Percentiles rank a stretch among this genome's conserved stretches.
These are phyloP conservation scores for Capillidium rhysosporum DNA, from an alignment of 371 early-diverging fungal species.

Conservation along the genomic window DNA sequence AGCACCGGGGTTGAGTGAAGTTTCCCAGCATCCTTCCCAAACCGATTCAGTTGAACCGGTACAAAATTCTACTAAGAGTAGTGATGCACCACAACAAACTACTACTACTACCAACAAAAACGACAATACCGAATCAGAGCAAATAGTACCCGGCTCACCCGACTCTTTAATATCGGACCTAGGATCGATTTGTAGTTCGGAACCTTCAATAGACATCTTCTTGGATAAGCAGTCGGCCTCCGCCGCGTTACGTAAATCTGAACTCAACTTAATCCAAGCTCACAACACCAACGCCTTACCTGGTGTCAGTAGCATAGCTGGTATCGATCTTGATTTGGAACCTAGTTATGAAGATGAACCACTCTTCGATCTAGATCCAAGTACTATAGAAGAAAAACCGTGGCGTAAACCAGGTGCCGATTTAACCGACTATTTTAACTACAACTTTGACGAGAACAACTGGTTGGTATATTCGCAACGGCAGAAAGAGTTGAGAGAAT, in stretches of 20 bases:
- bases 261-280: constrained; percentile 1
- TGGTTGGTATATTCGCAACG: constrained; percentile 85
- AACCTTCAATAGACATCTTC: constrained; percentile 12
- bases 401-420: constrained; percentile 96
- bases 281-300: too few species aligned
- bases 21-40: too few species aligned
- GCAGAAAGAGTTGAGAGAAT: constrained; percentile 65
- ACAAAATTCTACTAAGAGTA: too few species aligned
- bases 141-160: too few species aligned
- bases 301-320: constrained; percentile 26
- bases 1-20: too few species aligned
- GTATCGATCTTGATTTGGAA: constrained; percentile 45
- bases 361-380: constrained; percentile 74
- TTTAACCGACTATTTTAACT: constrained; percentile 97
- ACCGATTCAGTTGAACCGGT: too few species aligned
- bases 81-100: too few species aligned
- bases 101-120: too few species aligned
- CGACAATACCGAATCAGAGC: too few species aligned
- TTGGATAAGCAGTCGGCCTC: constrained; percentile 10
- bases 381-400: constrained; percentile 82
- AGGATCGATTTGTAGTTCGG: not conserved
- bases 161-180: too few species aligned
- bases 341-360: constrained; percentile 58
- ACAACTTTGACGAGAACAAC: constrained; percentile 88
- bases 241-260: not conserved